Conservation (phyloP, 1,284 basidiomycete genomes). For the Cryptococcus deneoformans region DNA sequence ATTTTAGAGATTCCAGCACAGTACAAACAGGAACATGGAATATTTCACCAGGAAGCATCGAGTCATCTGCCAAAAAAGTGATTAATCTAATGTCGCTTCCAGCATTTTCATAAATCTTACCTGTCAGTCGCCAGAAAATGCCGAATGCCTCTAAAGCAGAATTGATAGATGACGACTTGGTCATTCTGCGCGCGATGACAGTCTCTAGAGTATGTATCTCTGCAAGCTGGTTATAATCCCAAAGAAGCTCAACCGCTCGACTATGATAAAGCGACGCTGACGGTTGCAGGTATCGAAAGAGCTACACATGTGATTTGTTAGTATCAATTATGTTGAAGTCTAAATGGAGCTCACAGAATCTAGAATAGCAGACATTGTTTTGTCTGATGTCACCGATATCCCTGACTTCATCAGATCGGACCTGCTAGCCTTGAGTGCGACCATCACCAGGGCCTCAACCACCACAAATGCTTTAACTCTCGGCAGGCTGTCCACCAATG, state of each 20-base stretch:
- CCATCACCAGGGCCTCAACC: slow-evolving; percentile 60
- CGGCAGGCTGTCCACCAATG: slow-evolving; percentile 29
- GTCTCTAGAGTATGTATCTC: slow-evolving; percentile 58
- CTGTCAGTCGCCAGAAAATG: slow-evolving; percentile 84
- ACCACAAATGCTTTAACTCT: slow-evolving; percentile 64
- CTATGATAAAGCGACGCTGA: slow-evolving; percentile 71
- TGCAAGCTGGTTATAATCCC: slow-evolving; percentile 55
- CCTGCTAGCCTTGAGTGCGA: slow-evolving; percentile 55
- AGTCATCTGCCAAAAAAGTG: slow-evolving; percentile 62
- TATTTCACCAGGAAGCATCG: slow-evolving; percentile 69
- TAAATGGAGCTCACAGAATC: slow-evolving; percentile 23
- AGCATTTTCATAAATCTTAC: slow-evolving; percentile 50
- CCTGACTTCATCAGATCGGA: slow-evolving; percentile 22
- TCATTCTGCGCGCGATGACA: slow-evolving; percentile 55
- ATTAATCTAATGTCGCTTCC: neutral
- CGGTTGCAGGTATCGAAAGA: slow-evolving; percentile 72
- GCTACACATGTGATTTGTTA: slow-evolving; percentile 46
- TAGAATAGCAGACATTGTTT: slow-evolving; percentile 27
- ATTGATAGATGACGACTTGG: neutral
- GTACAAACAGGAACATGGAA: slow-evolving; percentile 83
- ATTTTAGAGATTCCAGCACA: slow-evolving; percentile 77
- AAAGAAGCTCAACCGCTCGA: slow-evolving; percentile 79
- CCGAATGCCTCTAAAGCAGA: slow-evolving; percentile 84
- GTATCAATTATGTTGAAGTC: neutral
- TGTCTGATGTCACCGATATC: slow-evolving; percentile 20